phyloP scores from a whole-genome alignment of 192 early-diverging fungal genomes.

The Coemansia sp. region DNA sequence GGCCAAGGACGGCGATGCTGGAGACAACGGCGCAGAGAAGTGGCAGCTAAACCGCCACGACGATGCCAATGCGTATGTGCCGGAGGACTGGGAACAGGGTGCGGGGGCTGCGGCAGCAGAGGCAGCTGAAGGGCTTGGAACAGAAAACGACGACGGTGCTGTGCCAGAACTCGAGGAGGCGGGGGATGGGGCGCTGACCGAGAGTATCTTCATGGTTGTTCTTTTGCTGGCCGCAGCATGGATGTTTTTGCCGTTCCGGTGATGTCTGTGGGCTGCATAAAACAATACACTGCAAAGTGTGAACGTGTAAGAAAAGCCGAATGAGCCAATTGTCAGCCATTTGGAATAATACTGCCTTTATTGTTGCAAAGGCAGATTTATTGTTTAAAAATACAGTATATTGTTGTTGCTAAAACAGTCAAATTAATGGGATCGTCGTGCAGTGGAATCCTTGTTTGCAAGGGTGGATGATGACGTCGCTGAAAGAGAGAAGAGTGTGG shows the following conservation, averaged over 20 bases:
- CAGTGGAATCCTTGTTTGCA: too few relatives aligned
- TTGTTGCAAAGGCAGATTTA: too few relatives aligned
- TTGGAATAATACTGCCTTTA: too few relatives aligned
- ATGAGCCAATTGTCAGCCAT: too few relatives aligned
- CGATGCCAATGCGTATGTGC: slow-evolving; percentile 2
- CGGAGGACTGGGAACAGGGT: slow-evolving; percentile 17
- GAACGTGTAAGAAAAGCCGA: too few relatives aligned
- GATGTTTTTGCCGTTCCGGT: slow-evolving; percentile 41
- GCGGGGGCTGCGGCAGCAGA: slow-evolving; percentile 5
- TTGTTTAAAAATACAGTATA: too few relatives aligned
- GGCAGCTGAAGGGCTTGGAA: background rate
- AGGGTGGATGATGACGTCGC: too few relatives aligned
- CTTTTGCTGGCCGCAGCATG: slow-evolving; percentile 39
- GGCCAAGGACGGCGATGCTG: background rate
- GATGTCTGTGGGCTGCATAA: background rate
- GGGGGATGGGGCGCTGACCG: slow-evolving; percentile 21
- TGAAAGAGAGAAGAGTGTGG: too few relatives aligned
- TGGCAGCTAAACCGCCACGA: background rate
- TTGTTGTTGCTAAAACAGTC: too few relatives aligned
- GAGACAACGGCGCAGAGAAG: background rate
- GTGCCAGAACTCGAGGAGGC: slow-evolving; percentile 1
- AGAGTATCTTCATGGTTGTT: slow-evolving; percentile 27
- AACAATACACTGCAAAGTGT: too few relatives aligned
- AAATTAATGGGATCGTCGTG: too few relatives aligned
- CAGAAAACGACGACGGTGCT: background rate